phyloP scores from a whole-genome alignment of 2,329 filamentous ascomycete species.

The Alternaria gaisen region DNA sequence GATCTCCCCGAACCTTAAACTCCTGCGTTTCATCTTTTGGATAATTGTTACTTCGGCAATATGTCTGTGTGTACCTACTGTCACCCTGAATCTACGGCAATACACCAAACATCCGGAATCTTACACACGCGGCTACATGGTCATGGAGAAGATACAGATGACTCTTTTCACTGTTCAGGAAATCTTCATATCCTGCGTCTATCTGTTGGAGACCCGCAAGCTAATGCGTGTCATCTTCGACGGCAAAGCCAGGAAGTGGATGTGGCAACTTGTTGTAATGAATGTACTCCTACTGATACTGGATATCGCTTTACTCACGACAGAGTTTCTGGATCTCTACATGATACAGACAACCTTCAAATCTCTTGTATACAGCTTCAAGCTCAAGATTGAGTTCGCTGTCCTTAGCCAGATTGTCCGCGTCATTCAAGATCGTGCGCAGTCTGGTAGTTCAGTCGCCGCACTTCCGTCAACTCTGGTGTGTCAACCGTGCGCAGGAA shows the following conservation, averaged over 20 bases:
- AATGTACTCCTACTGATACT: constrained; percentile 22
- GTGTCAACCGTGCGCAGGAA: neutral
- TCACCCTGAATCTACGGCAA: neutral
- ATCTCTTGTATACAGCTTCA: constrained; percentile 52
- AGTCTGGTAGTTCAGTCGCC: neutral
- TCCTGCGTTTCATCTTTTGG: neutral
- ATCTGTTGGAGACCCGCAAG: constrained; percentile 58
- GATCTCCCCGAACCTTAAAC: neutral
- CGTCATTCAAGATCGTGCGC: constrained; percentile 4
- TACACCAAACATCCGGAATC: constrained; percentile 13
- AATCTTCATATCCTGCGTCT: constrained; percentile 50
- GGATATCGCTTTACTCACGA: constrained; percentile 18
- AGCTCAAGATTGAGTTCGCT: constrained; percentile 62
- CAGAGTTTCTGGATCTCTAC: constrained; percentile 26
- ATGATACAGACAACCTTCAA: constrained; percentile 44
- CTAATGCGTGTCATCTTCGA: constrained; percentile 17
- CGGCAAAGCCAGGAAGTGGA: constrained; percentile 17
- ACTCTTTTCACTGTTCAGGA: constrained; percentile 52
- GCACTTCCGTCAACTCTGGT: neutral
- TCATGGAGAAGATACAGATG: constrained; percentile 53
- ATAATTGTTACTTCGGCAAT: neutral
- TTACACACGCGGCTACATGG: constrained; percentile 15
- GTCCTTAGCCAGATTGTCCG: constrained; percentile 53
- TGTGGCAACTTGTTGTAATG: constrained; percentile 31
- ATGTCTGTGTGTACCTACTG: neutral